A percentile compares a stretch with the other conserved stretches of the same genome.
These are phyloP conservation scores for Pleurotus salmoneostramineus DNA, from an alignment of 768 basidiomycete genomes.

Conservation along the genomic window DNA sequence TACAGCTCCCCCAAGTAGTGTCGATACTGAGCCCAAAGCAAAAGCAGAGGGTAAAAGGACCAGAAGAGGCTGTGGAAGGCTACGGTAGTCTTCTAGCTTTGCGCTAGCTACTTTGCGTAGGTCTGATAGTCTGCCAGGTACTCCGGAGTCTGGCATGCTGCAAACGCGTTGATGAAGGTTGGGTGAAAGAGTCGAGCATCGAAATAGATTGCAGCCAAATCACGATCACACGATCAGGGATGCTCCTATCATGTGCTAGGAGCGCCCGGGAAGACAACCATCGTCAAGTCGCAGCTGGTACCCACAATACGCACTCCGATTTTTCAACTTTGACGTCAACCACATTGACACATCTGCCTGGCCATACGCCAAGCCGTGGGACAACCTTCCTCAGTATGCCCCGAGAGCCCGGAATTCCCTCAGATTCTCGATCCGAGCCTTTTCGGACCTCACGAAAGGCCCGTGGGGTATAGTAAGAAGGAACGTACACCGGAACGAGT, in stretches of 20 bases:
- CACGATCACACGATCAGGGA: too few relatives aligned
- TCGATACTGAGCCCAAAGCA: conserved; percentile 33
- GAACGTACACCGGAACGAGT: neutral
- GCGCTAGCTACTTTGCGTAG: neutral
- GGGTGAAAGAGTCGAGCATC: neutral
- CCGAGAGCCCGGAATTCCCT: too few relatives aligned
- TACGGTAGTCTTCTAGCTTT: neutral
- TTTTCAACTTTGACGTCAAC: too few relatives aligned
- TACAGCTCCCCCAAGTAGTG: conserved; percentile 27
- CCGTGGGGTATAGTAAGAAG: neutral
- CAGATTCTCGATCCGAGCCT: too few relatives aligned
- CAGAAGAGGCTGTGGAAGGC: conserved; percentile 15
- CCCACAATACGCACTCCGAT: neutral
- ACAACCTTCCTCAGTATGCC: too few relatives aligned
- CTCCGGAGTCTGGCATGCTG: neutral
- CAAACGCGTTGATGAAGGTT: neutral
- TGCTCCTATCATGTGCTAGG: too few relatives aligned
- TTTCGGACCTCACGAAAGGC: neutral
- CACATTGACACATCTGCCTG: too few relatives aligned
- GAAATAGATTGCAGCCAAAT: too few relatives aligned
- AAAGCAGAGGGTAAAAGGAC: conserved; percentile 31
- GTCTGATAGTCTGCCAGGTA: neutral
- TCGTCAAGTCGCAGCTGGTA: neutral
- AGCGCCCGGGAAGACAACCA: too few relatives aligned
- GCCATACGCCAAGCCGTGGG: too few relatives aligned